A percentile compares a stretch with the other conserved stretches of the same genome.
Conservation (phyloP, 1,284 basidiomycete genomes). For the Anthracocystis setariae region DNA sequence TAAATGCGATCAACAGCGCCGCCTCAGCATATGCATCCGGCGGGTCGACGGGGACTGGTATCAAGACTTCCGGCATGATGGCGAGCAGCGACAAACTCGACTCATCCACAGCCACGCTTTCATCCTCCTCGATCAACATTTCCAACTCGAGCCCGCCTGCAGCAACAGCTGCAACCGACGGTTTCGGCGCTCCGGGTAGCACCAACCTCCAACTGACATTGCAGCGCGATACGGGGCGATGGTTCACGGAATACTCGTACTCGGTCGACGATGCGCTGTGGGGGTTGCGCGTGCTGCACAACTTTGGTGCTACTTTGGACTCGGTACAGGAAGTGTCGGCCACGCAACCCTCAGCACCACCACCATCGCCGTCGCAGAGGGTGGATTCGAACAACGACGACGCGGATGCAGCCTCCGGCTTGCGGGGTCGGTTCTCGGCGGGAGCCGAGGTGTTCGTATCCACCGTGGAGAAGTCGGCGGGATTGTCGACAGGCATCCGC, state of each 20-base stretch:
- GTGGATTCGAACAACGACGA: slow-evolving; percentile 75
- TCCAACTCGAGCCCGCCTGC: not conserved
- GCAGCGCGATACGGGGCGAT: slow-evolving; percentile 90
- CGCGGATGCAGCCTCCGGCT: slow-evolving; percentile 73
- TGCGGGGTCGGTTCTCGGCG: slow-evolving; percentile 86
- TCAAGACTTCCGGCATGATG: not conserved
- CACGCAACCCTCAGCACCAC: not conserved
- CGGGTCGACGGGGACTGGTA: not conserved
- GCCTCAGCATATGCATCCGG: slow-evolving; percentile 6
- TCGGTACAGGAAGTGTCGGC: no score
- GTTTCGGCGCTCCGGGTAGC: slow-evolving; percentile 50
- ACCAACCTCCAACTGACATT: slow-evolving; percentile 79
- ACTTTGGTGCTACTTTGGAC: slow-evolving; percentile 74
- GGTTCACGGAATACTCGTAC: slow-evolving; percentile 93
- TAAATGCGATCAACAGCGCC: slow-evolving; percentile 29
- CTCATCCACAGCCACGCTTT: slow-evolving; percentile 7
- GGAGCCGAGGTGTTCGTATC: slow-evolving; percentile 95
- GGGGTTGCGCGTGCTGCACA: slow-evolving; percentile 88
- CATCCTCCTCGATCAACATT: not conserved
- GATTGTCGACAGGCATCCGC: slow-evolving; percentile 90
- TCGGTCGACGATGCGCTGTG: slow-evolving; percentile 93
- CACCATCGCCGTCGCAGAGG: not conserved
- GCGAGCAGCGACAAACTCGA: slow-evolving; percentile 13
- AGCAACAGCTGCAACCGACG: slow-evolving; percentile 10
- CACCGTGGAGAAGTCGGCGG: slow-evolving; percentile 89